These are phyloP conservation scores for Xylariales sp. DNA, from an alignment of 2,329 filamentous ascomycete genomes.

Conservation along the genomic window DNA sequence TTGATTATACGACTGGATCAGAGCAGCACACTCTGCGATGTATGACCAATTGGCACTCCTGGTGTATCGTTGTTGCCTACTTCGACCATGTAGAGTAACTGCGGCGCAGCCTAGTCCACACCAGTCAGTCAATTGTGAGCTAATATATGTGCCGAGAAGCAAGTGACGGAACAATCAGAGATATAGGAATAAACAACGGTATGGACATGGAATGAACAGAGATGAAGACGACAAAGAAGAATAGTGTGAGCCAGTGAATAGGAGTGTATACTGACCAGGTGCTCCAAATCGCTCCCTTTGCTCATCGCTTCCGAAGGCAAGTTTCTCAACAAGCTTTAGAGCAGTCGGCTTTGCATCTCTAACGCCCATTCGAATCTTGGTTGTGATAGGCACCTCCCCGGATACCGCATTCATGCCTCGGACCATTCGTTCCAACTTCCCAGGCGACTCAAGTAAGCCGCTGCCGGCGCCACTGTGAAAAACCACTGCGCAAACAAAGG, in stretches of 20 bases:
- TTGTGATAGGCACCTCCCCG: conserved; percentile 83
- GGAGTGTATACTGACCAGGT: no score
- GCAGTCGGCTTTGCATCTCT: conserved; percentile 75
- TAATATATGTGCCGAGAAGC: no score
- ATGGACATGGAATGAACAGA: no score
- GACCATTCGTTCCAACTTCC: conserved; percentile 90
- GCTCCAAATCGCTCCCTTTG: conserved; percentile 65
- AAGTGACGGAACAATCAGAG: no score
- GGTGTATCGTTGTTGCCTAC: conserved; percentile 90
- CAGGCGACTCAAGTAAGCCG: conserved; percentile 79
- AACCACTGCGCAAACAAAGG: no score
- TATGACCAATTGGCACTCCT: conserved; percentile 91
- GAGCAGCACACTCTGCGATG: conserved; percentile 80
- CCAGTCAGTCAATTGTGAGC: no score
- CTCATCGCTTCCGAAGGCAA: conserved; percentile 76
- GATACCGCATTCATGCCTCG: conserved; percentile 95
- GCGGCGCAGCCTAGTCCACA: conserved; percentile 93
- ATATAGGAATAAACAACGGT: no score
- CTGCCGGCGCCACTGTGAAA: conserved; percentile 86
- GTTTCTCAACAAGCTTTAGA: conserved; percentile 72
- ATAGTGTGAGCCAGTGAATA: no score
- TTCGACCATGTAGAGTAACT: conserved; percentile 92
- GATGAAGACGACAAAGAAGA: no score
- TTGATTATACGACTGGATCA: conserved; percentile 76
- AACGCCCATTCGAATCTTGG: conserved; percentile 91